Conservation (phyloP, 139 green algal species). For the Tetradesmus lagerheimii region DNA sequence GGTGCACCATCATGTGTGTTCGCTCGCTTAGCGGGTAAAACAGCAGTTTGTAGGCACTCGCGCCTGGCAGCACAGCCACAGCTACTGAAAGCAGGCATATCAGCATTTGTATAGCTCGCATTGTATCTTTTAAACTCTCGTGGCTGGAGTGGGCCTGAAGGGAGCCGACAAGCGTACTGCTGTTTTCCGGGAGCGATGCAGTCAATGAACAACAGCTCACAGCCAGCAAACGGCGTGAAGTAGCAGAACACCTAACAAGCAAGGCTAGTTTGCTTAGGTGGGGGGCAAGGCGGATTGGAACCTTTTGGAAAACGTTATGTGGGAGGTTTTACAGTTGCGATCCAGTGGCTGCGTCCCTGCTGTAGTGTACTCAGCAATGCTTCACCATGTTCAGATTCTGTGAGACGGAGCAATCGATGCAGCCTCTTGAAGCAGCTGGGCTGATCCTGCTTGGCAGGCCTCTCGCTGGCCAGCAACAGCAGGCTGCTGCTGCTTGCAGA, state of each 20-base stretch:
- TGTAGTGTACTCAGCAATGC: too few species aligned
- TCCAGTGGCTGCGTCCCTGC: too few species aligned
- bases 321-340: not conserved
- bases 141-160: not conserved
- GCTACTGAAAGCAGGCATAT: not conserved
- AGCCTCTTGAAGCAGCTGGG: too few species aligned
- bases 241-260: too few species aligned
- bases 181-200: not conserved
- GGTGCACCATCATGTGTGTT: conserved; percentile 50
- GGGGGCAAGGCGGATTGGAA: too few species aligned
- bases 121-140: too few species aligned
- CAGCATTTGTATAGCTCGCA: not conserved
- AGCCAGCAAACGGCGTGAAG: not conserved
- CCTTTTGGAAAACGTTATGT: not conserved
- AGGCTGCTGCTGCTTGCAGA: too few species aligned
- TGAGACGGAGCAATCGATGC: too few species aligned
- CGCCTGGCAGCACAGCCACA: not conserved
- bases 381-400: too few species aligned
- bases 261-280: too few species aligned
- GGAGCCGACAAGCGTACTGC: not conserved
- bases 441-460: too few species aligned
- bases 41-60: conserved; percentile 20
- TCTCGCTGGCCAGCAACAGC: too few species aligned
- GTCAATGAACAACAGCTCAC: not conserved
- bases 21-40: conserved; percentile 45